Conservation (phyloP, 2,329 filamentous ascomycete genomes). For the Celoporthe dispersa region DNA sequence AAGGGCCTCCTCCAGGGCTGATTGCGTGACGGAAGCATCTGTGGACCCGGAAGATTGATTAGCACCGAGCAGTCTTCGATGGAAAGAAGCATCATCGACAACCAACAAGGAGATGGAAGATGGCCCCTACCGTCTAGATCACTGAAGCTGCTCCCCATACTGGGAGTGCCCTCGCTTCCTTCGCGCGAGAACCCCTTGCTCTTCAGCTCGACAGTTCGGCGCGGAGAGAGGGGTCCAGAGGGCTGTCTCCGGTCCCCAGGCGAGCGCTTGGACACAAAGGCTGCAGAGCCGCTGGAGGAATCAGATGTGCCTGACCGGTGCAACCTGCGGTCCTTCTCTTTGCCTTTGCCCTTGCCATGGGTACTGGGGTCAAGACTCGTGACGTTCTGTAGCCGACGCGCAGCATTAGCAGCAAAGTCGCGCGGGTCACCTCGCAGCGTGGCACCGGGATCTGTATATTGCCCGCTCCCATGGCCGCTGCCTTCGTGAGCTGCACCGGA, state of each 20-base stretch:
- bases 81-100: background rate
- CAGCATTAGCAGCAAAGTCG: constrained; percentile 35
- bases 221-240: constrained; percentile 59
- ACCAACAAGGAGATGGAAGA: constrained; percentile 3
- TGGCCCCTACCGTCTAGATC: constrained; percentile 71
- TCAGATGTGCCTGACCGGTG: constrained; percentile 63
- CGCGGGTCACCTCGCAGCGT: constrained; percentile 54
- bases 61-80: background rate
- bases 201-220: constrained; percentile 62
- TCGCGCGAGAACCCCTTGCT: constrained; percentile 59
- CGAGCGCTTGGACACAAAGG: constrained; percentile 41
- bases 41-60: constrained; percentile 17
- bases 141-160: constrained; percentile 85
- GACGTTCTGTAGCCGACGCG: constrained; percentile 36
- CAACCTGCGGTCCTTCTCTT: constrained; percentile 37
- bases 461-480: constrained; percentile 36
- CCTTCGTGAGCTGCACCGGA: constrained; percentile 29
- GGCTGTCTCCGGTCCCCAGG: constrained; percentile 41
- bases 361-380: constrained; percentile 34
- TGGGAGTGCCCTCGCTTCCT: constrained; percentile 74
- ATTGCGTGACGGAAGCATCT: constrained; percentile 83
- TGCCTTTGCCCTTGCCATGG: constrained; percentile 31
- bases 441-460: constrained; percentile 51
- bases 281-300: constrained; percentile 62
- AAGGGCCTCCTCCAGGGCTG: constrained; percentile 77